Conservation (phyloP, 768 basidiomycete species). For the Suillus subaureus region DNA sequence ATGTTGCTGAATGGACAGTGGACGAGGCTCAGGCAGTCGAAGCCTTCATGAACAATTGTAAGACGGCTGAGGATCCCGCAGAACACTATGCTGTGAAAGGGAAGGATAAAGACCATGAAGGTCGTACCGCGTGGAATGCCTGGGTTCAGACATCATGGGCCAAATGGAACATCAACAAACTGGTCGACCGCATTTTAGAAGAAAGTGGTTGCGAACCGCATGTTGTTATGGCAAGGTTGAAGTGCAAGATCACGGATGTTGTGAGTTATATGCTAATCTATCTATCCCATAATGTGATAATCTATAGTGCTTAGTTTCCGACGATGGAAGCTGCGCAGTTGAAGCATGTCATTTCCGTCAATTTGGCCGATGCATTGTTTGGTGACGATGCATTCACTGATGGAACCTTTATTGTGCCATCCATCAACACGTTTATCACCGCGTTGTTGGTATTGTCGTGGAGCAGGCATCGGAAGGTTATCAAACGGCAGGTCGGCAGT, state of each 20-base stretch:
- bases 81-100: neutral
- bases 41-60: neutral
- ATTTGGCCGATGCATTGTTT: neutral
- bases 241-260: neutral
- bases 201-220: neutral
- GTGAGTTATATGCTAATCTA: neutral
- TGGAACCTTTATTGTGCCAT: neutral
- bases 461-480: neutral
- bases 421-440: neutral
- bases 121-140: neutral
- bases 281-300: neutral
- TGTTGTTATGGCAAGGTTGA: neutral
- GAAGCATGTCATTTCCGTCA: neutral
- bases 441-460: neutral
- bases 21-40: neutral
- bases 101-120: neutral
- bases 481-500: neutral
- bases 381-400: neutral
- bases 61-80: neutral
- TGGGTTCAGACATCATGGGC: neutral
- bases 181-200: neutral
- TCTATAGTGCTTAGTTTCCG: neutral
- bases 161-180: neutral
- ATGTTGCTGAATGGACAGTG: neutral
- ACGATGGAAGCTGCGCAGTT: neutral